phyloP scores from a whole-genome alignment of 2,329 filamentous ascomycete genomes.

The Microcyclospora tardicrescens region DNA sequence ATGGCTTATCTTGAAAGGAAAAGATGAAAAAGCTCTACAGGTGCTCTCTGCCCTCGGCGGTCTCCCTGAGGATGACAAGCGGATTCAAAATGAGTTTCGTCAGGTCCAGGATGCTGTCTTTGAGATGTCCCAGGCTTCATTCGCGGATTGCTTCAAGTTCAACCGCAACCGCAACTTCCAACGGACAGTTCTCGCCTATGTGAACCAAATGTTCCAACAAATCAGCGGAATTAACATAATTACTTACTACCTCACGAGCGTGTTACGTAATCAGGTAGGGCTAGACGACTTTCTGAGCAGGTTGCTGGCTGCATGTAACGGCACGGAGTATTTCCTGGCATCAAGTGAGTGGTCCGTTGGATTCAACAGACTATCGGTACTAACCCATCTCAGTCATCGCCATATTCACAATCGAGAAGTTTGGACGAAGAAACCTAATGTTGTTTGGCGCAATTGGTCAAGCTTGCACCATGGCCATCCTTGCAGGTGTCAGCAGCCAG shows the following conservation, averaged over 20 bases:
- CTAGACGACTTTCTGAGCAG: constrained; percentile 36
- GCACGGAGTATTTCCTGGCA: constrained; percentile 40
- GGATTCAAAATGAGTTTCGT: constrained; percentile 34
- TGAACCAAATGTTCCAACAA: constrained; percentile 26
- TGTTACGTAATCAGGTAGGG: constrained; percentile 40
- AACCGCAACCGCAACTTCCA: constrained; percentile 23
- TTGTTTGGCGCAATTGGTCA: constrained; percentile 50
- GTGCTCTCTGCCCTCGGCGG: constrained; percentile 37
- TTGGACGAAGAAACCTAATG: constrained; percentile 54
- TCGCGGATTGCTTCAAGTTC: constrained; percentile 18
- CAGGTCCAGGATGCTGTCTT: constrained; percentile 42
- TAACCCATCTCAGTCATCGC: constrained; percentile 26
- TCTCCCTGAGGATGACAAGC: constrained; percentile 31
- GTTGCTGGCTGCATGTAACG: constrained; percentile 41
- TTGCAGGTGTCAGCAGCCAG: constrained; percentile 13
- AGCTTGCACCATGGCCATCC: constrained; percentile 13
- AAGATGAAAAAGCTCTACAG: constrained; percentile 38
- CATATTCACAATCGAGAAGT: constrained; percentile 37
- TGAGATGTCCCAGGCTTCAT: constrained; percentile 26
- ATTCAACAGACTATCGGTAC: too few species aligned
- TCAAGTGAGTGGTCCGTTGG: constrained; percentile 10
- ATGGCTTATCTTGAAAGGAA: constrained; percentile 45
- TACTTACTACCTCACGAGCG: constrained; percentile 32
- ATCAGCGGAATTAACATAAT: constrained; percentile 7
- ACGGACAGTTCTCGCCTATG: constrained; percentile 21